phyloP scores from a whole-genome alignment of 441 rosid genomes.

The Aleurites moluccanus region DNA sequence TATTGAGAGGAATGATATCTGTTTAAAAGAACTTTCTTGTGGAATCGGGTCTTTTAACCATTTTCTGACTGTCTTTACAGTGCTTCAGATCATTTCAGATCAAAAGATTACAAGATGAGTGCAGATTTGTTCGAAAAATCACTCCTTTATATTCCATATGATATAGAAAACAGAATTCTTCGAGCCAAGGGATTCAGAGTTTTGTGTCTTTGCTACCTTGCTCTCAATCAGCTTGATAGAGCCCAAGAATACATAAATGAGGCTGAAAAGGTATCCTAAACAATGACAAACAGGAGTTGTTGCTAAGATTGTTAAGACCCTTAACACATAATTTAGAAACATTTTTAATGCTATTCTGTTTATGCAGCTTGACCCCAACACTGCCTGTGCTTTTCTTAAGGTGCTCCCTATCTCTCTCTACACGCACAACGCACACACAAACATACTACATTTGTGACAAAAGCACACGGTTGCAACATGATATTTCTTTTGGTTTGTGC shows the following conservation, averaged over 20 bases:
- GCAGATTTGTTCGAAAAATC: constrained; percentile 94
- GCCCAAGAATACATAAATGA: constrained; percentile 83
- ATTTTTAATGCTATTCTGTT: constrained; percentile 26
- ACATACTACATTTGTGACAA: background rate
- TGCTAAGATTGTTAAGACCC: constrained; percentile 10
- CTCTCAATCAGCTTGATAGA: constrained; percentile 71
- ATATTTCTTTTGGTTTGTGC: constrained; percentile 35
- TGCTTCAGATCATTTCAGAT: constrained; percentile 71
- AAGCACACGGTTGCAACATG: constrained; percentile 18
- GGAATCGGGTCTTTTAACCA: background rate
- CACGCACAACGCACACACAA: too few species aligned
- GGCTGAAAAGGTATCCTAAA: constrained; percentile 75
- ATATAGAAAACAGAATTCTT: constrained; percentile 58
- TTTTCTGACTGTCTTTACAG: constrained; percentile 40
- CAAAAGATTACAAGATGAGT: constrained; percentile 73
- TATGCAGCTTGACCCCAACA: constrained; percentile 89
- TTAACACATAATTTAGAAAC: constrained; percentile 11
- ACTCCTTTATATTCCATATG: constrained; percentile 77
- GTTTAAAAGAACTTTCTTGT: background rate
- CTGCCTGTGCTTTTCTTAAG: constrained; percentile 83
- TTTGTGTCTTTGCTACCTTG: constrained; percentile 88
- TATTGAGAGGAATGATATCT: background rate
- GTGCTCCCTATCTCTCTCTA: constrained; percentile 39
- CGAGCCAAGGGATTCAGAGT: constrained; percentile 96
- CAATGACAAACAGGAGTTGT: constrained; percentile 15